These are phyloP conservation scores for Lactifluus volemus DNA, from an alignment of 768 basidiomycete genomes.

Conservation along the genomic window DNA sequence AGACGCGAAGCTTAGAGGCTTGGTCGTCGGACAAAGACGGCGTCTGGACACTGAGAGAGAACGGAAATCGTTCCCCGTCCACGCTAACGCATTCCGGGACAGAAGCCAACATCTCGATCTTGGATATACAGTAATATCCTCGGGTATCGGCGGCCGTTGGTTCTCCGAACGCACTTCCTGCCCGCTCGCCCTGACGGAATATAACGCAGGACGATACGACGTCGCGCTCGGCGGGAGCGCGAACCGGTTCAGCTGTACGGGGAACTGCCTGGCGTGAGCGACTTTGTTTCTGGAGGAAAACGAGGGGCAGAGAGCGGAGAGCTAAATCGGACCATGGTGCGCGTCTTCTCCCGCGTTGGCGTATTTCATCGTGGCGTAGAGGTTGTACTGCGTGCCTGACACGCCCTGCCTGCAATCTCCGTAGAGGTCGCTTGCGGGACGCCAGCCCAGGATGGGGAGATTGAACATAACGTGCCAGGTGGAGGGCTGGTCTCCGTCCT, in stretches of 20 bases:
- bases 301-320: conserved; percentile 25
- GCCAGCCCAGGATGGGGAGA: conserved; percentile 82
- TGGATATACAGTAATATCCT: conserved; percentile 42
- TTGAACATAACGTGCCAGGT: conserved; percentile 76
- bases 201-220: conserved; percentile 32
- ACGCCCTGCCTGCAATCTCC: conserved; percentile 34
- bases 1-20: conserved; percentile 47
- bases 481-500: conserved; percentile 47
- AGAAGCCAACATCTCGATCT: conserved; percentile 55
- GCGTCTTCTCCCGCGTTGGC: conserved; percentile 32
- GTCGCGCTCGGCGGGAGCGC: conserved; percentile 30
- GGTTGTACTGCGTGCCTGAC: conserved; percentile 53
- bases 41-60: conserved; percentile 54
- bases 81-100: conserved; percentile 48
- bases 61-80: conserved; percentile 38
- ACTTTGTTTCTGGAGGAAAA: conserved; percentile 40
- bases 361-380: conserved; percentile 61
- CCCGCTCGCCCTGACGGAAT: conserved; percentile 20
- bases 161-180: conserved; percentile 6
- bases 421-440: conserved; percentile 48
- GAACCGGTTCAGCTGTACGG: conserved; percentile 48
- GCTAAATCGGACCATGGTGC: not conserved
- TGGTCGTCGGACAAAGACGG: conserved; percentile 40
- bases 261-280: conserved; percentile 31
- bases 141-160: conserved; percentile 33